Conservation (phyloP, 2,329 filamentous ascomycete species). For the Aspergillus sp. region DNA sequence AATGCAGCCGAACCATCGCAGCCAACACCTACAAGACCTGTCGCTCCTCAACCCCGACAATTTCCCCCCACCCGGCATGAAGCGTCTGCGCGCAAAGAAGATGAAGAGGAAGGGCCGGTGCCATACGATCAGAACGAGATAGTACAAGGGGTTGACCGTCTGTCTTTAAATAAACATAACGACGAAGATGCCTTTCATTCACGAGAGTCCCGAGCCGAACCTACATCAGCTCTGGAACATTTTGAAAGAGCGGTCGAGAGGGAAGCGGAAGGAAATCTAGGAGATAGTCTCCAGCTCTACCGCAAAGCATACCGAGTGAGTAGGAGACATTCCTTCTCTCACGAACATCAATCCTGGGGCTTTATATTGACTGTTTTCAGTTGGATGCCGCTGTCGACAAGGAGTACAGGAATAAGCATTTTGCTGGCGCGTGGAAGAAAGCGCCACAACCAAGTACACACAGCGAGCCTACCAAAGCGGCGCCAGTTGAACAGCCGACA, state of each 20-base stretch:
- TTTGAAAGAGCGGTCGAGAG: conserved; percentile 90
- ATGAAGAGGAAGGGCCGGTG: conserved; percentile 25
- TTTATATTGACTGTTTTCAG: conserved; percentile 31
- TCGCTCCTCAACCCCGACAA: conserved; percentile 25
- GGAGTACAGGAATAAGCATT: conserved; percentile 87
- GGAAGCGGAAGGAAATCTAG: conserved; percentile 79
- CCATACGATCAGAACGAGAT: conserved; percentile 31
- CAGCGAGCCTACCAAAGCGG: conserved; percentile 53
- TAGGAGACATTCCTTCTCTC: neutral
- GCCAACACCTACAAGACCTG: conserved; percentile 13
- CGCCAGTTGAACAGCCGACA: conserved; percentile 50
- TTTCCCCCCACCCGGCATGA: conserved; percentile 43
- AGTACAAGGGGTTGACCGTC: conserved; percentile 35
- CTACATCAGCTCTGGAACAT: conserved; percentile 80
- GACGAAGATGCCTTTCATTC: conserved; percentile 42
- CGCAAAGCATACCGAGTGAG: conserved; percentile 81
- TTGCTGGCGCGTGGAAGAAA: conserved; percentile 63
- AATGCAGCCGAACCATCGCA: conserved; percentile 15
- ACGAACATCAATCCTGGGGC: conserved; percentile 3
- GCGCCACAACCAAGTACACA: conserved; percentile 44
- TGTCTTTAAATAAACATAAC: conserved; percentile 28
- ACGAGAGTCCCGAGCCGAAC: conserved; percentile 46
- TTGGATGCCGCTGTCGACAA: conserved; percentile 83
- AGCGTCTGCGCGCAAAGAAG: conserved; percentile 38
- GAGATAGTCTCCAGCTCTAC: conserved; percentile 85